Percentiles rank a stretch among this genome's conserved stretches.
Evolutionary conservation across 208 protist species (phyloP).

Genomic region (Ichthyophonus hoferi): DNA sequence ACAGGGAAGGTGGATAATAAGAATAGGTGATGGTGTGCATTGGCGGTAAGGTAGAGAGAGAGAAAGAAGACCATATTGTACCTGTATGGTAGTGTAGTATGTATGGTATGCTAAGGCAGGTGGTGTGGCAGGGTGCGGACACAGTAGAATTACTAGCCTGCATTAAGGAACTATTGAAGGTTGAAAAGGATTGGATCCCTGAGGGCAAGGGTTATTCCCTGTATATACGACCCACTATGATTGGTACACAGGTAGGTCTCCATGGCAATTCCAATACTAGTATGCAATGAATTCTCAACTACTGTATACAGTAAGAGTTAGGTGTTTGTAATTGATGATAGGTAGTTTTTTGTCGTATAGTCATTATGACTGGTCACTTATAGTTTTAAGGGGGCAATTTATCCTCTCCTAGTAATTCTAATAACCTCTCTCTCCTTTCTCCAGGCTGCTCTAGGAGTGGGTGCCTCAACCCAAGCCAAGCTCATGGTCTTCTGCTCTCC

Average conservation of each 20-base stretch:
- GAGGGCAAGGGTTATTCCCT: conserved; percentile 86
- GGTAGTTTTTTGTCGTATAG: no score
- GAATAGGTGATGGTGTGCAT: background rate
- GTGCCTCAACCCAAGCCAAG: conserved; percentile 54
- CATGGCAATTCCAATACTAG: no score
- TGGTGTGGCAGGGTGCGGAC: conserved; percentile 75
- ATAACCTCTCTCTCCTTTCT: background rate
- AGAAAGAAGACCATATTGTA: background rate
- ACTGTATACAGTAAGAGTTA: no score
- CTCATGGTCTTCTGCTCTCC: conserved; percentile 90
- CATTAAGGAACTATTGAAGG: conserved; percentile 80
- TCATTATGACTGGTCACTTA: no score
- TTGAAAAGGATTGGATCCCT: conserved; percentile 87
- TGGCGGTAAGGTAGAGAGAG: background rate
- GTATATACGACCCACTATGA: conserved; percentile 92
- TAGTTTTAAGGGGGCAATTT: no score
- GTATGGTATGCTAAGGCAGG: no score
- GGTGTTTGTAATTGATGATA: no score
- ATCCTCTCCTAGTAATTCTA: no score
- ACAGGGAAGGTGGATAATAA: background rate
- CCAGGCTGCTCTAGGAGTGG: conserved; percentile 65
- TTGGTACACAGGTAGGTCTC: conserved; percentile 69
- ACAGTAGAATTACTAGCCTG: conserved; percentile 75
- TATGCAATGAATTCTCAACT: no score
- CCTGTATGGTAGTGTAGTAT: background rate